phyloP scores from a whole-genome alignment of 2,329 filamentous ascomycete species.

The Fusarium phyllophilum region DNA sequence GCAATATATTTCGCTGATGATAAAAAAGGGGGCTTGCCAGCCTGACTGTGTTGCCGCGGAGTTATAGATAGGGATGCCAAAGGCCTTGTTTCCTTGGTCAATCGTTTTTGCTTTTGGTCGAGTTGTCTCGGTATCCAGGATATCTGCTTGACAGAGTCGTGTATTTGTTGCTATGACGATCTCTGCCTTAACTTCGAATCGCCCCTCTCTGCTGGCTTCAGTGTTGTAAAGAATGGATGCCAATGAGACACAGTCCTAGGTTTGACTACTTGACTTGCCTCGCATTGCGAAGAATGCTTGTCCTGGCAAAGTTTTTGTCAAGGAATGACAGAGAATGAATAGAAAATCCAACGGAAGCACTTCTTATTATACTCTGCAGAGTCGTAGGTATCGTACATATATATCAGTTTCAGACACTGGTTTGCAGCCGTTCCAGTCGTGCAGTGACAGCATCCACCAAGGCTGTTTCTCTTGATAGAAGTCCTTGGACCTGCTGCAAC shows the following conservation, averaged over 20 bases:
- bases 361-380: slow-evolving; percentile 27
- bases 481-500: slow-evolving; percentile 69
- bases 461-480: slow-evolving; percentile 74
- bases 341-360: slow-evolving; percentile 2
- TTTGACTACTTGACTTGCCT: not conserved
- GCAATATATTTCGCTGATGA: slow-evolving; percentile 10
- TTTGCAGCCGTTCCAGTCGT: slow-evolving; percentile 67
- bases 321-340: not conserved
- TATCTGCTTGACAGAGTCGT: not conserved
- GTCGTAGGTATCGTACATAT: slow-evolving; percentile 40
- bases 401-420: slow-evolving; percentile 37
- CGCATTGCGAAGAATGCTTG: not conserved
- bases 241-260: not conserved
- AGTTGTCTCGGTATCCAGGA: not conserved
- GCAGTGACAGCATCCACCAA: slow-evolving; percentile 73
- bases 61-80: not conserved
- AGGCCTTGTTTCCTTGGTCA: not conserved
- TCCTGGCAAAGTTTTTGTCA: not conserved
- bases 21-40: not conserved
- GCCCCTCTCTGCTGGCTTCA: not conserved
- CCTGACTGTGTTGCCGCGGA: not conserved
- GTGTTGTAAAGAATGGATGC: not conserved
- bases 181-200: slow-evolving; percentile 1
- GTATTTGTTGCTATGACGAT: slow-evolving; percentile 9
- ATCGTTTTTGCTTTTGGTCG: slow-evolving; percentile 1